Evolutionary conservation across 129 eudicot genomes (phyloP), one percentile per base, ranked within the genome.

Genomic region (Saposhnikovia divaricata): DNA sequence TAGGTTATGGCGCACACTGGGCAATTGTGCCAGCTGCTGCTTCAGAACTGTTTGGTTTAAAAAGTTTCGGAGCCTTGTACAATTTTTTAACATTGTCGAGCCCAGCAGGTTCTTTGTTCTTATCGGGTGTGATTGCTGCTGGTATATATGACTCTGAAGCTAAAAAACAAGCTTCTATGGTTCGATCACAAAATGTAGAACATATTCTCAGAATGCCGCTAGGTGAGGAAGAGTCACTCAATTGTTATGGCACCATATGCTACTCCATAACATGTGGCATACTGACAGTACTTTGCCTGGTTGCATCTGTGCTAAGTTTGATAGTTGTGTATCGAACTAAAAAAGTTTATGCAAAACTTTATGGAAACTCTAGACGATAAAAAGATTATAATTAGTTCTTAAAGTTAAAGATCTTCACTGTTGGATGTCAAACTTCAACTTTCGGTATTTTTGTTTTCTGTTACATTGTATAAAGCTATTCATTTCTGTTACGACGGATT

Each of bases 1-100:
- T 87, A 8, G 83, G 93, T n/a, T 89, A 91, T 23, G 96, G 93
- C 11, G 93, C 91, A 45, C 97, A 91, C 61, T 91, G 93, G 97
- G 96, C 97, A 39, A 86, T 91, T 43, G 89, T 91, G 39, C 97
- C 97, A 3, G 89, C 97, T 25, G 89, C 97, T 42, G 88, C 87
- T 40, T 91, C 93, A 7, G 97, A 91, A 79, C 79, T 91, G 55
- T 91, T 91, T 65, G 93, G 93, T 23, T 73, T 91, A 55, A 91
- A 86, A 85, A 89, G 91, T 79, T 89, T 89, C 18, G 93, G 92
- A 4, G 88, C 92, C 23, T 81, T 91, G 76, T 91, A 89, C 44
- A 91, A 87, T 83, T 91, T 89, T 51, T 89, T 89, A 38, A 83
- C 93, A 55, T 85, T 89, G 9, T 87, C 92, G 4, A 86, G 90